These are phyloP conservation scores for Debaryomyces coudertii DNA, from an alignment of 1,139 yeast species.

Conservation along the genomic window DNA sequence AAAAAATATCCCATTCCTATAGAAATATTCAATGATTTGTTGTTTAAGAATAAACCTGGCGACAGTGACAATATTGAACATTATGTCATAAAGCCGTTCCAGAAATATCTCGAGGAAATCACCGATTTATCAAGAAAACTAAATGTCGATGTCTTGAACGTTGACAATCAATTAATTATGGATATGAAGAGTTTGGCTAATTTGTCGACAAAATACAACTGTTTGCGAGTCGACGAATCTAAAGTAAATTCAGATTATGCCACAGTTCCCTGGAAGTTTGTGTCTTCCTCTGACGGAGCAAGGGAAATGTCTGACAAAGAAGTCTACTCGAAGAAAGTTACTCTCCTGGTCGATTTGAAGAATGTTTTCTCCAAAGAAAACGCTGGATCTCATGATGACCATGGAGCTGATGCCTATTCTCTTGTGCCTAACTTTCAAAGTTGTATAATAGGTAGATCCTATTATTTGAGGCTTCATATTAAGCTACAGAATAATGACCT, in stretches of 20 bases:
- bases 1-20: constrained; percentile 40
- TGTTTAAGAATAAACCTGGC: constrained; percentile 35
- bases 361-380: constrained; percentile 18
- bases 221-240: constrained; percentile 22
- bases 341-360: constrained; percentile 25
- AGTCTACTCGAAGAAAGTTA: constrained; percentile 25
- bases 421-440: constrained; percentile 45
- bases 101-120: constrained; percentile 35
- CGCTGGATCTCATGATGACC: constrained; percentile 4
- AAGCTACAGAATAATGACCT: constrained; percentile 33
- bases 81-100: constrained; percentile 35
- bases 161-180: constrained; percentile 30
- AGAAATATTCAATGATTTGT: constrained; percentile 39
- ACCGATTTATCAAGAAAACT: constrained; percentile 29
- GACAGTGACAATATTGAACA: constrained; percentile 36
- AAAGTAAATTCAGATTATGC: constrained; percentile 12
- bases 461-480: constrained; percentile 34
- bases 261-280: constrained; percentile 4
- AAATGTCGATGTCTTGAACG: constrained; percentile 27
- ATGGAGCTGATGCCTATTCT: constrained; percentile 26
- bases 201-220: constrained; percentile 31
- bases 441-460: constrained; percentile 39
- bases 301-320: constrained; percentile 13
- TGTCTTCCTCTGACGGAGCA: constrained; percentile 5
- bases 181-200: constrained; percentile 41